Evolutionary conservation across 2,329 filamentous ascomycete species (phyloP), one percentile per base, ranked within the genome.

Genomic region (Fusarium nanum): DNA sequence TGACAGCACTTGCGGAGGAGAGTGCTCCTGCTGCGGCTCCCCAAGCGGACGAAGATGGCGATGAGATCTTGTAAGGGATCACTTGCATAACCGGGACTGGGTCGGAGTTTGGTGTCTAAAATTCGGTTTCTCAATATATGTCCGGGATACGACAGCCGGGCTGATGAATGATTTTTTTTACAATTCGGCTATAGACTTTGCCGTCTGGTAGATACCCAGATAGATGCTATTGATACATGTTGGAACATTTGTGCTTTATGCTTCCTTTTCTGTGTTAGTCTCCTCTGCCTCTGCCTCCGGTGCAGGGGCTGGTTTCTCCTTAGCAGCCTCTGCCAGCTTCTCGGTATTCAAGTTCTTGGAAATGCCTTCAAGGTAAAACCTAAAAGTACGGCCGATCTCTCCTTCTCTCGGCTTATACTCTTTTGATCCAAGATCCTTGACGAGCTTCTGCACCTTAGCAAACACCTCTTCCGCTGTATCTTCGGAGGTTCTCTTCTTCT

Each of bases 401-500:
- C 86, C 87, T 28, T 85, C 81, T 66, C 81, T 76, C 7, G 70
- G 65, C 76, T 83, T 85, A 53, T 73, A 76, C 79, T 87, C 83
- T 71, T 76, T 84, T 59, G 79, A 83, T 0, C 79, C 81, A 16
- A 75, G 59, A 16, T 74, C 74, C 47, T 79, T 77, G 13, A 80
- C 67, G 47, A 73, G 72, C 18, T 82, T 81, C 62, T 73, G 70
- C 10, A 86, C 75, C 48, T 69, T 77, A 47, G 64, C 68, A 28
- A 95, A 73, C 46, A 94, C 78, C 25, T 79, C 84, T 64, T 86
- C 78, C 22, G 88, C 88, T 79, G 94, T 90, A 25, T 89, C 87
- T 40, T 75, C 74, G 1, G 92, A 89, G 60, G 84, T 84, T 67
- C 86, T 84, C 70, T 85, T 84, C 70, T 86, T 85, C 62, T 85